phyloP scores from a whole-genome alignment of 192 early-diverging fungal species.

The Jimgerdemannia flammicorona region DNA sequence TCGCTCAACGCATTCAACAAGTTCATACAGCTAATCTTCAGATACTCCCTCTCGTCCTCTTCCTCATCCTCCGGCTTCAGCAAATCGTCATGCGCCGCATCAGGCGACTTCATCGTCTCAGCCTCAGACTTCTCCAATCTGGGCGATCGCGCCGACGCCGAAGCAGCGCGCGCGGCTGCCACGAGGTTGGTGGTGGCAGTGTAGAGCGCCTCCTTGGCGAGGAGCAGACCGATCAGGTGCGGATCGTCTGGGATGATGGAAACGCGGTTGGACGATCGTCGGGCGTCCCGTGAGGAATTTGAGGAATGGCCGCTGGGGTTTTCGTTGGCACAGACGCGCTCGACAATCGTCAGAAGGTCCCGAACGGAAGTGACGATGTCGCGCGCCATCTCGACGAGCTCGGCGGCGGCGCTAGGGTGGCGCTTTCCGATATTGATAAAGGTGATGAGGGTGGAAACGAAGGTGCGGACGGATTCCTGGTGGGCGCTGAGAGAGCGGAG shows the following conservation, averaged over 20 bases:
- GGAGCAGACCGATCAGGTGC: slow-evolving; percentile 19
- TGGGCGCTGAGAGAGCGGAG: neutral
- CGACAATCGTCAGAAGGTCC: slow-evolving; percentile 25
- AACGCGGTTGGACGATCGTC: neutral
- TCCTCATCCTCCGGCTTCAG: neutral
- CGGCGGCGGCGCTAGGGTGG: neutral
- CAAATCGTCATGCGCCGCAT: neutral
- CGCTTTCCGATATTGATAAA: neutral
- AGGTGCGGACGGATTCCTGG: neutral
- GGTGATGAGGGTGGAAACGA: neutral
- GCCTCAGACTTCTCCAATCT: slow-evolving; percentile 9
- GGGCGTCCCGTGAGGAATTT: neutral
- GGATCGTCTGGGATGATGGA: slow-evolving; percentile 19
- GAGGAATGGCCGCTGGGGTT: neutral
- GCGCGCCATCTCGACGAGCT: slow-evolving; percentile 30
- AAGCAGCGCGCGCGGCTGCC: slow-evolving; percentile 23
- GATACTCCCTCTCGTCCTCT: neutral
- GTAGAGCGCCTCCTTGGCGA: slow-evolving; percentile 34
- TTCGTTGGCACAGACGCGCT: slow-evolving; percentile 25
- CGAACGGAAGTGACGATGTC: slow-evolving; percentile 28
- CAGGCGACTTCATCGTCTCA: neutral
- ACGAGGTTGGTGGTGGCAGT: slow-evolving; percentile 30
- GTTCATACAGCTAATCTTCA: neutral
- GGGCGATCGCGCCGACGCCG: slow-evolving; percentile 4
- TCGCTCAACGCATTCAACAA: neutral